Base-by-base conservation (phyloP, 2,329 filamentous ascomycete species). In the Hypocrella siamensis region DNA sequence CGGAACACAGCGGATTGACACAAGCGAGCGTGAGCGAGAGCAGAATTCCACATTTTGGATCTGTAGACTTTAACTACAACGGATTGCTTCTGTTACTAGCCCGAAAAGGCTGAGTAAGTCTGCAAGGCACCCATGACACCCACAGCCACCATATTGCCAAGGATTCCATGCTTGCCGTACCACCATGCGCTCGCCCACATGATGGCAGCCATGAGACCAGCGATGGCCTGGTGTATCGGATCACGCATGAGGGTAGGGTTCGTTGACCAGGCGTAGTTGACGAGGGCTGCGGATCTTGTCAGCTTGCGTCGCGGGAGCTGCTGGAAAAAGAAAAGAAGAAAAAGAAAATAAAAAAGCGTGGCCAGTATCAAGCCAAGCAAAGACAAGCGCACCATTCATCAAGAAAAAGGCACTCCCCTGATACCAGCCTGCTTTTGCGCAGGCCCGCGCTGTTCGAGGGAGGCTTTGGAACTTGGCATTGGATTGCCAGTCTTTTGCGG, bases 241-340 rank as follows among this genome's bases (percentile, higher is more conserved):
- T 38, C 33, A 22, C 16, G 19, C 16, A 40, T 30, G 11, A 40
- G 36, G 17, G 28, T 34, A 11, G 38, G 38, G 29, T 38, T 33
- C 34, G 24, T 30, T 12, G 38, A 38, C 38, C 38, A 40, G 14
- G 30, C 32, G 30, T 38, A 38, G 31, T 40, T 40, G 30, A 38
- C 10, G 6, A 40, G 36, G 17, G 36, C 38, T 40, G 25, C 5
- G 14, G 24, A 15, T 22, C 7, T 8, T 14, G 31, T 34, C 22
- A 34, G 32, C 19, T 8, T 3, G 17, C n/a, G 10, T 17, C 27
- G 19, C 29, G 34, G 11, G 17, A 25, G 11, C 17, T 17, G 22
- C 11, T 7, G 10, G 11, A 26, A 12, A 16, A 19, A 17, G 27
- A n/a, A 16, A 7, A 16, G 15, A 26, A 19, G 4, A 18, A 15